phyloP scores from a whole-genome alignment of 192 early-diverging fungal species.

The Linnemannia schmuckeri region DNA sequence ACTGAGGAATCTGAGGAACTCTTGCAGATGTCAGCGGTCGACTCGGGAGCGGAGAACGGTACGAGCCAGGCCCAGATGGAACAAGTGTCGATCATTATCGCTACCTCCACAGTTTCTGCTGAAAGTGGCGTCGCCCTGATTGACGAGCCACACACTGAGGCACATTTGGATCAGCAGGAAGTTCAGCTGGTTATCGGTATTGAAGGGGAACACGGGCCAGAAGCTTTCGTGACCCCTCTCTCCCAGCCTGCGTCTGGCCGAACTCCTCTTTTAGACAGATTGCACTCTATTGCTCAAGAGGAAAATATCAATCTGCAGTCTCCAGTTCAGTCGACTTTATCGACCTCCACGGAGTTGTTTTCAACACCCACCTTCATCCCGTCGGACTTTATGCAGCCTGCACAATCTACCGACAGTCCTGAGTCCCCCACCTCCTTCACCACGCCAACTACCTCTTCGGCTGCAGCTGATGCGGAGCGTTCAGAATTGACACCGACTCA shows the following conservation, averaged over 20 bases:
- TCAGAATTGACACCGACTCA: background rate
- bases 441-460: background rate
- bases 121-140: background rate
- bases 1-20: background rate
- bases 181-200: background rate
- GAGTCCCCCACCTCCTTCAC: background rate
- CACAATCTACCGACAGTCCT: background rate
- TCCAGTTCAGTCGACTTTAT: background rate
- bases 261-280: constrained; percentile 9
- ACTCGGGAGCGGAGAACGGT: background rate
- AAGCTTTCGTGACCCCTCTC: background rate
- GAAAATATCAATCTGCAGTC: background rate
- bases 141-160: background rate
- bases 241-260: background rate
- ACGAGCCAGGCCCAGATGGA: background rate
- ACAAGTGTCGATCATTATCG: background rate
- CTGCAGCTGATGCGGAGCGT: background rate
- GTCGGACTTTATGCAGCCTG: background rate
- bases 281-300: constrained; percentile 17
- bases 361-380: background rate
- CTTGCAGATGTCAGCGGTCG: background rate
- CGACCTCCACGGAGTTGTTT: background rate
- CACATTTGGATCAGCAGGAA: background rate
- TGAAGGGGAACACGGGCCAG: background rate
- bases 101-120: background rate